phyloP scores from a whole-genome alignment of 2,329 filamentous ascomycete species.

The Fusarium sp. region DNA sequence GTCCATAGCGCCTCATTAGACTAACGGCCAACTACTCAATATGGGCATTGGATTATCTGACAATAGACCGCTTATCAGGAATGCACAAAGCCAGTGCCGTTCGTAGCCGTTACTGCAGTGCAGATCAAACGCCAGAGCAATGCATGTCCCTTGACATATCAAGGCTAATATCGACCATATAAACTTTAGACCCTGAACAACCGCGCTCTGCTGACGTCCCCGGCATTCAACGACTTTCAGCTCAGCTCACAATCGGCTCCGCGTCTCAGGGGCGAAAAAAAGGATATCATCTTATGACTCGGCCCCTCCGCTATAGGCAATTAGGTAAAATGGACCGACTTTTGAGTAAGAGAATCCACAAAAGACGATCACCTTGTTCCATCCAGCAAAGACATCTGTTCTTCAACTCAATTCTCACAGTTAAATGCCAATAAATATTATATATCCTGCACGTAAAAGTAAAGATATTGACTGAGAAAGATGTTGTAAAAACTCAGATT shows the following conservation, averaged over 20 bases:
- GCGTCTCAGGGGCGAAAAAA: slow-evolving; percentile 5
- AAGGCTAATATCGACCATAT: not conserved
- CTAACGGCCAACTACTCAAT: no score
- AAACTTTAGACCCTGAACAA: slow-evolving; percentile 4
- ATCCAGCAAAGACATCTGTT: not conserved
- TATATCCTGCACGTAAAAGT: not conserved
- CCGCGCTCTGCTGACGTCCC: not conserved
- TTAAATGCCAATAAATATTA: not conserved
- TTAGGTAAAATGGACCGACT: slow-evolving; percentile 44
- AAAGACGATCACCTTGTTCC: slow-evolving; percentile 17
- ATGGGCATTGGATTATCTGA: no score
- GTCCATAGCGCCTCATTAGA: no score
- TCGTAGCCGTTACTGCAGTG: not conserved
- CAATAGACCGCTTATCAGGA: no score
- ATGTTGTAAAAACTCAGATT: not conserved
- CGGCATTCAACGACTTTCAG: not conserved
- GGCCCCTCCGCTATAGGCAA: slow-evolving; percentile 29
- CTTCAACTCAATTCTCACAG: not conserved
- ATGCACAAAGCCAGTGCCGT: no score
- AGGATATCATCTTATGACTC: slow-evolving; percentile 29
- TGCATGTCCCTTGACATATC: not conserved
- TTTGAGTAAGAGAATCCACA: slow-evolving; percentile 44
- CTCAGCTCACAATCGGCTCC: not conserved
- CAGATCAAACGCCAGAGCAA: not conserved
- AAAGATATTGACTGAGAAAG: not conserved